Evolutionary conservation across 441 rosid genomes (phyloP), one percentile per base, ranked within the genome.

Genomic region (Erodium texanum): DNA sequence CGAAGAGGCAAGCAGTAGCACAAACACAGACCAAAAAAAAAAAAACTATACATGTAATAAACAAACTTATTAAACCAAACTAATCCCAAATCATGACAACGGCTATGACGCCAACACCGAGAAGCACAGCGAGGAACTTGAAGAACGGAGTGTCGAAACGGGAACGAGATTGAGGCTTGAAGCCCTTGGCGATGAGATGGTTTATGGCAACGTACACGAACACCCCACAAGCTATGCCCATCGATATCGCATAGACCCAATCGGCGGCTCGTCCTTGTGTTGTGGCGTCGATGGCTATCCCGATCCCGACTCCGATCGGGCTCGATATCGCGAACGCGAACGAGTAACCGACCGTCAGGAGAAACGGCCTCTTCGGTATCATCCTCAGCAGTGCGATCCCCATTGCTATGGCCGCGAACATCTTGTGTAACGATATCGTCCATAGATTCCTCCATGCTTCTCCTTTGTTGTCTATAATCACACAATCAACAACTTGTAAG

Each of bases 371-470:
- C 72, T 71, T 86, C 11, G 93, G 90, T 2, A 84, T 68, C 83
- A 87, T 81, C 72, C 78, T 82, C 8, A 85, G 81, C 19, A 85
- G 81, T 36, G 93, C 87, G 34, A 87, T 85, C 68, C 93, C 93
- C 90, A 86, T 87, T 8, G 89, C 84, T 23, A 86, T 75, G 32
- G 90, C 90, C 12, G 93, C 87, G 23, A 85, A 87, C 1, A 87
- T 82, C 67, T 87, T 87, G 78, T 87, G 93, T 29, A 85, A 54
- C 0, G 85, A 83, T 52, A 87, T 85, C 41, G 93, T 86, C 93
- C 93, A 87, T 1, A 87, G 80, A 48, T 84, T 87, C 70, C 80
- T 81, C 93, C 93, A 86, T 65, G 93, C 80, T 16, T 86, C 86
- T 7, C 62, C 66, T 62, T 83, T 79, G 6, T 73, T 75, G 12